Conservation (phyloP, 371 early-diverging fungal genomes). For the Blakeslea trispora region DNA sequence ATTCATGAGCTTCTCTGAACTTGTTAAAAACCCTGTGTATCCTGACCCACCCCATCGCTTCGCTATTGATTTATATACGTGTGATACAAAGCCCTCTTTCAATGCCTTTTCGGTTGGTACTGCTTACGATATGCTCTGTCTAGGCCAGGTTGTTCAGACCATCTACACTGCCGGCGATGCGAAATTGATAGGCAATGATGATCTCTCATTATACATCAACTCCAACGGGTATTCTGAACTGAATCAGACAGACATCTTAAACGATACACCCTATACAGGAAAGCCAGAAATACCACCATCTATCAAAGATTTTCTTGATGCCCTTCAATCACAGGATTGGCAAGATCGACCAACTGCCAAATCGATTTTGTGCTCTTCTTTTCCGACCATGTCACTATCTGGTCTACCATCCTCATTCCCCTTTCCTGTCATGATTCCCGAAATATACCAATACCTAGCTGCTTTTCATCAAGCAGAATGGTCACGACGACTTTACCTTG, state of each 20-base stretch:
- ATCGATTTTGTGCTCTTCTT: slow-evolving; percentile 52
- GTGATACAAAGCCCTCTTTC: not conserved
- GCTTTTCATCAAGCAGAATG: slow-evolving; percentile 60
- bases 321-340: slow-evolving; percentile 51
- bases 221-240: slow-evolving; percentile 43
- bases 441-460: slow-evolving; percentile 65
- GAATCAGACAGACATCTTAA: slow-evolving; percentile 37
- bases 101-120: slow-evolving; percentile 37
- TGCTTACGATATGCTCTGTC: slow-evolving; percentile 59
- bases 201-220: slow-evolving; percentile 18
- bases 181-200: slow-evolving; percentile 36
- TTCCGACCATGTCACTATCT: slow-evolving; percentile 48
- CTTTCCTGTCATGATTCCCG: slow-evolving; percentile 55
- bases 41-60: slow-evolving; percentile 24
- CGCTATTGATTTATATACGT: slow-evolving; percentile 34
- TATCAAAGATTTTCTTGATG: slow-evolving; percentile 50
- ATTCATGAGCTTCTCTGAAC: slow-evolving; percentile 20
- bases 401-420: slow-evolving; percentile 52
- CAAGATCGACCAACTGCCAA: slow-evolving; percentile 57
- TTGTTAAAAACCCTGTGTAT: slow-evolving; percentile 27
- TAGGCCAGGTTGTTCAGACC: slow-evolving; percentile 54
- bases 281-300: slow-evolving; percentile 43
- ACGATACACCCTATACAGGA: slow-evolving; percentile 39
- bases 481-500: slow-evolving; percentile 51
- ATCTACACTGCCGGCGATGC: slow-evolving; percentile 47